A percentile compares a stretch with the other conserved stretches of the same genome.
Evolutionary conservation across 2,329 filamentous ascomycete species (phyloP).

Genomic region (Pezicula radicicola): DNA sequence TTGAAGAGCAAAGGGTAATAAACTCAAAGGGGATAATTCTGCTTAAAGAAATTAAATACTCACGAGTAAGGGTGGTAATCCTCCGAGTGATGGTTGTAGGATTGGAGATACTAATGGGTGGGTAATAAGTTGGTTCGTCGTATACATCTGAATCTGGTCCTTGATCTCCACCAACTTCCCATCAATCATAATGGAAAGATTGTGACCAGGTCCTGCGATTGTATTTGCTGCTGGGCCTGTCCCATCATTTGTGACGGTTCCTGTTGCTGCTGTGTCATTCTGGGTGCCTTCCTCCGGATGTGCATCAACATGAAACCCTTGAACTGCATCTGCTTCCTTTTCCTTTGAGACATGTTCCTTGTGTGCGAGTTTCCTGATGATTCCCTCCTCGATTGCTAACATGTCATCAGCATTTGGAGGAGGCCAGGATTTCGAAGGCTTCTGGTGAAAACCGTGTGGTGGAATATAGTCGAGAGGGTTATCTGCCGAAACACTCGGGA

Average conservation of each 20-base stretch:
- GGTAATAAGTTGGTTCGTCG: slow-evolving; percentile 78
- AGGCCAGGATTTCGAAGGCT: slow-evolving; percentile 87
- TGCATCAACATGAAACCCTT: slow-evolving; percentile 30
- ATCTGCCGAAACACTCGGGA: slow-evolving; percentile 78
- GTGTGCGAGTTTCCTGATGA: slow-evolving; percentile 49
- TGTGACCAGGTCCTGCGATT: slow-evolving; percentile 29
- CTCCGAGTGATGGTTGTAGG: slow-evolving; percentile 84
- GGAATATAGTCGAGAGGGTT: slow-evolving; percentile 85
- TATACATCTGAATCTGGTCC: slow-evolving; percentile 87
- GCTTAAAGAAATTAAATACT: too few species aligned
- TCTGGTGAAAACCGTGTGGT: slow-evolving; percentile 81
- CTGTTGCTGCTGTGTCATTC: slow-evolving; percentile 30
- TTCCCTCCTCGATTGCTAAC: slow-evolving; percentile 39
- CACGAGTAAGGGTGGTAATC: slow-evolving; percentile 74
- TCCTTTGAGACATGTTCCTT: slow-evolving; percentile 30
- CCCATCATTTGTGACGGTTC: slow-evolving; percentile 23
- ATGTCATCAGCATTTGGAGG: slow-evolving; percentile 80
- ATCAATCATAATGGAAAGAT: slow-evolving; percentile 66
- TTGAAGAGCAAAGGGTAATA: too few species aligned
- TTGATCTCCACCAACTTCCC: slow-evolving; percentile 71
- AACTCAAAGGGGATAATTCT: too few species aligned
- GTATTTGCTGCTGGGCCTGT: slow-evolving; percentile 23
- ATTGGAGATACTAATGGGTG: slow-evolving; percentile 90
- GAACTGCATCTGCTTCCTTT: slow-evolving; percentile 32
- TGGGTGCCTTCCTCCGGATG: slow-evolving; percentile 19